phyloP scores from a whole-genome alignment of 2,329 filamentous ascomycete species.

The Phaeosphaeria sp. region DNA sequence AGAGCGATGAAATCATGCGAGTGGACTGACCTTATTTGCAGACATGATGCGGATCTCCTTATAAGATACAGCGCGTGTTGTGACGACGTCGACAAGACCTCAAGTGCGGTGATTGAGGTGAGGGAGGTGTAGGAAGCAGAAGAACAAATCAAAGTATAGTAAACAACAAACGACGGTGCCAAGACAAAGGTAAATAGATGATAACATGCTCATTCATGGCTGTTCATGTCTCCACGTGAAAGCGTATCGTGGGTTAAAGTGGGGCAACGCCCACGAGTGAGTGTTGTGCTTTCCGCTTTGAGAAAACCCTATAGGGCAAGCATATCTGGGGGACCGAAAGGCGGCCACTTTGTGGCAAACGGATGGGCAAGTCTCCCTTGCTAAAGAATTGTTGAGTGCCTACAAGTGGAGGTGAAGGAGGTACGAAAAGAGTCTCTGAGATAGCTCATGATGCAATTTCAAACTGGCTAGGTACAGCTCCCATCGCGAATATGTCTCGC shows the following conservation, averaged over 20 bases:
- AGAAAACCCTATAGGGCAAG: background rate
- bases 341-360: background rate
- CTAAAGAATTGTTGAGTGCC: too few species aligned
- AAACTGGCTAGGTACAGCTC: too few species aligned
- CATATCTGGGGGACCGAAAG: background rate
- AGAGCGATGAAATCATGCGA: background rate
- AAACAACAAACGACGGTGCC: background rate
- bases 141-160: background rate
- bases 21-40: constrained; percentile 14
- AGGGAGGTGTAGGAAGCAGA: background rate
- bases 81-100: background rate
- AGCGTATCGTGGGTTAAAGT: background rate
- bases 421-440: too few species aligned
- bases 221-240: background rate
- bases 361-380: background rate
- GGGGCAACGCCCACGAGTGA: background rate
- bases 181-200: background rate
- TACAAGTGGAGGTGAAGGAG: too few species aligned
- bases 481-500: too few species aligned
- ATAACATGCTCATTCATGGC: background rate
- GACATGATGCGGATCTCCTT: background rate
- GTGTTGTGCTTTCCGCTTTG: background rate
- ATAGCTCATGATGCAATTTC: too few species aligned
- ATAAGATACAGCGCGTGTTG: background rate
- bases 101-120: background rate